These are phyloP conservation scores for Mortierella sp. DNA, from an alignment of 371 early-diverging fungal species.

Conservation along the genomic window DNA sequence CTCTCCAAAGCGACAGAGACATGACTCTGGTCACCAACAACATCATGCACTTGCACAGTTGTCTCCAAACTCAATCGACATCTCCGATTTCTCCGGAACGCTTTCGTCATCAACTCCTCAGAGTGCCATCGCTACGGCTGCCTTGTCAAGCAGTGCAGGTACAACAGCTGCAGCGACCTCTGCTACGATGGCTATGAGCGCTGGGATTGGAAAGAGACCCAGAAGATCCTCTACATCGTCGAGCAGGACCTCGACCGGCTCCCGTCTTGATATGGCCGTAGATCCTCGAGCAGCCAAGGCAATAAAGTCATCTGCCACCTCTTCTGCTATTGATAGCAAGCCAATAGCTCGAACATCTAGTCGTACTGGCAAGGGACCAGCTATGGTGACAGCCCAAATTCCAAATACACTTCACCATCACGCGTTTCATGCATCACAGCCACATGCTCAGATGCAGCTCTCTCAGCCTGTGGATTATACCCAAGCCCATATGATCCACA, in stretches of 20 bases:
- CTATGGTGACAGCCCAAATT: neutral
- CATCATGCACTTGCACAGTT: slow-evolving; percentile 20
- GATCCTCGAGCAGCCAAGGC: slow-evolving; percentile 15
- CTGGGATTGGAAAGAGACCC: slow-evolving; percentile 5
- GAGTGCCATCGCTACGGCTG: slow-evolving; percentile 10
- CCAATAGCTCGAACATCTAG: neutral
- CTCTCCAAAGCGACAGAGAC: slow-evolving; percentile 29
- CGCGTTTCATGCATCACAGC: neutral
- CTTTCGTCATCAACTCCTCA: neutral
- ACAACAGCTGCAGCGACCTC: slow-evolving; percentile 5
- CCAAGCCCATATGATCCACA: neutral
- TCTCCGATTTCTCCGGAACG: slow-evolving; percentile 13
- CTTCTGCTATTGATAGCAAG: slow-evolving; percentile 1
- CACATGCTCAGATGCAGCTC: slow-evolving; percentile 6
- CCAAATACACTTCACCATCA: neutral
- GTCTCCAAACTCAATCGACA: slow-evolving; percentile 20
- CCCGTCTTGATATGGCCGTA: slow-evolving; percentile 11
- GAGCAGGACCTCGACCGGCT: slow-evolving; percentile 19
- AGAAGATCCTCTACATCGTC: slow-evolving; percentile 19
- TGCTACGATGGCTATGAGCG: neutral
- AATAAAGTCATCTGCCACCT: slow-evolving; percentile 6
- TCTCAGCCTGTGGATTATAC: slow-evolving; percentile 6
- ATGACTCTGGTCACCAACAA: slow-evolving; percentile 30
- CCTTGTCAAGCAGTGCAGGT: neutral
- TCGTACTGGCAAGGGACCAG: neutral